Percentiles rank a stretch among this genome's conserved stretches.
Conservation (phyloP, 164 flowering plant species). For the Nelumbo lutea region DNA sequence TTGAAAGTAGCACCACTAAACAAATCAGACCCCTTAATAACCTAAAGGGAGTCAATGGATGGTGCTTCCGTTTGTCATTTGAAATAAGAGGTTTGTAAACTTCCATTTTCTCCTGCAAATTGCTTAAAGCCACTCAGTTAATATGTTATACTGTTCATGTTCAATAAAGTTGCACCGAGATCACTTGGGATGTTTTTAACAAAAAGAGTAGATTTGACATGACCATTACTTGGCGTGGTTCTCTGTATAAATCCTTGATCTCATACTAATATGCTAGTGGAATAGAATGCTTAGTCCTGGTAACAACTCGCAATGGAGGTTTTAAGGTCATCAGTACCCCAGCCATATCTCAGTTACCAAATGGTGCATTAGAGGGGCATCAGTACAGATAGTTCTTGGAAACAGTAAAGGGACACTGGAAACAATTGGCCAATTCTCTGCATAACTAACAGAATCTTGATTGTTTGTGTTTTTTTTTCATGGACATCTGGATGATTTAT, state of each 20-base stretch:
- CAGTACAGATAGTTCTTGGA: not conserved
- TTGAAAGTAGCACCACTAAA: conserved; percentile 51
- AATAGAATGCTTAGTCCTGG: not conserved
- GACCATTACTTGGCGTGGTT: not conserved
- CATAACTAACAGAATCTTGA: not conserved
- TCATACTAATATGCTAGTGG: not conserved
- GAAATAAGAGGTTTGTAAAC: conserved; percentile 22
- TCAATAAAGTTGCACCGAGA: not conserved
- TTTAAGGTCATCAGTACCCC: no score
- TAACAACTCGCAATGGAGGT: not conserved
- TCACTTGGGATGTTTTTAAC: conserved; percentile 2
- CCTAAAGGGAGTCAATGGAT: conserved; percentile 52
- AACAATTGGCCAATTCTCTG: not conserved
- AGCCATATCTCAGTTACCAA: not conserved
- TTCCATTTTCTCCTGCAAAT: conserved; percentile 33
- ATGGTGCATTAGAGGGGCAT: not conserved
- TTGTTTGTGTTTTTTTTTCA: no score
- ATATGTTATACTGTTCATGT: conserved; percentile 10
- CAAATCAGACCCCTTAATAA: conserved; percentile 68
- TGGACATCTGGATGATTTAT: no score
- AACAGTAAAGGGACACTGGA: not conserved
- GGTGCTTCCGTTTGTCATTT: conserved; percentile 30
- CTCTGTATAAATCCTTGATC: no score
- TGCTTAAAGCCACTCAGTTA: conserved; percentile 8
- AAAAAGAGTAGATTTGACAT: not conserved